Evolutionary conservation across 257 asterid species (phyloP).

Genomic region (Lycium barbarum): DNA sequence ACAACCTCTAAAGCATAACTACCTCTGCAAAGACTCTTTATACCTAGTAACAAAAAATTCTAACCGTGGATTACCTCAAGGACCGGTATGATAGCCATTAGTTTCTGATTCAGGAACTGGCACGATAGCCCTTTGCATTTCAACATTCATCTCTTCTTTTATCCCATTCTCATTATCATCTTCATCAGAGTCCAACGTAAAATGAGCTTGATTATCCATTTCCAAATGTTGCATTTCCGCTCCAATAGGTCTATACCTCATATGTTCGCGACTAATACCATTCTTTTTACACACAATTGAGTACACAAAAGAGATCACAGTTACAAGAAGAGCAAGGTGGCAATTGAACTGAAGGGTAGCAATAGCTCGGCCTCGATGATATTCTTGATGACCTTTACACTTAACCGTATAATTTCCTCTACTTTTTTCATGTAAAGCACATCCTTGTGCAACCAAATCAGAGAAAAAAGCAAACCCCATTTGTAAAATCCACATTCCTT

Average conservation of each 20-base stretch:
- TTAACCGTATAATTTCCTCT: slow-evolving; percentile 82
- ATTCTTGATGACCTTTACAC: slow-evolving; percentile 89
- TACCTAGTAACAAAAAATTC: background rate
- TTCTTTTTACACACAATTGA: slow-evolving; percentile 61
- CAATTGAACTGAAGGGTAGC: slow-evolving; percentile 89
- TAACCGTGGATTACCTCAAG: slow-evolving; percentile 47
- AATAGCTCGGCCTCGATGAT: slow-evolving; percentile 90
- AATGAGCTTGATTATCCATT: slow-evolving; percentile 40
- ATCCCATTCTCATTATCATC: slow-evolving; percentile 61
- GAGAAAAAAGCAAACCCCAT: slow-evolving; percentile 94
- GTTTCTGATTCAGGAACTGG: slow-evolving; percentile 46
- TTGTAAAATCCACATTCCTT: slow-evolving; percentile 92
- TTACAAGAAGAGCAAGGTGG: slow-evolving; percentile 80
- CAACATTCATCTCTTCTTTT: slow-evolving; percentile 57
- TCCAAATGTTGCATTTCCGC: slow-evolving; percentile 55
- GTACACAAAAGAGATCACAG: slow-evolving; percentile 52
- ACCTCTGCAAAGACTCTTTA: slow-evolving; percentile 37
- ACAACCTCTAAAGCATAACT: slow-evolving; percentile 34
- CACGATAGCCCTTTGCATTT: slow-evolving; percentile 60
- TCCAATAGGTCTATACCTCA: slow-evolving; percentile 73
- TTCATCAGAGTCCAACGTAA: slow-evolving; percentile 80
- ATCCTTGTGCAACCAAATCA: slow-evolving; percentile 69
- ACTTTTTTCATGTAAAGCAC: slow-evolving; percentile 74
- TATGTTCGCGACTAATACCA: slow-evolving; percentile 52
- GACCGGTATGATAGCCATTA: slow-evolving; percentile 63